Percentiles rank a stretch among this genome's conserved stretches.
Evolutionary conservation across 108 stramenopile species (phyloP).

Genomic region (Licmophora abbreviata): DNA sequence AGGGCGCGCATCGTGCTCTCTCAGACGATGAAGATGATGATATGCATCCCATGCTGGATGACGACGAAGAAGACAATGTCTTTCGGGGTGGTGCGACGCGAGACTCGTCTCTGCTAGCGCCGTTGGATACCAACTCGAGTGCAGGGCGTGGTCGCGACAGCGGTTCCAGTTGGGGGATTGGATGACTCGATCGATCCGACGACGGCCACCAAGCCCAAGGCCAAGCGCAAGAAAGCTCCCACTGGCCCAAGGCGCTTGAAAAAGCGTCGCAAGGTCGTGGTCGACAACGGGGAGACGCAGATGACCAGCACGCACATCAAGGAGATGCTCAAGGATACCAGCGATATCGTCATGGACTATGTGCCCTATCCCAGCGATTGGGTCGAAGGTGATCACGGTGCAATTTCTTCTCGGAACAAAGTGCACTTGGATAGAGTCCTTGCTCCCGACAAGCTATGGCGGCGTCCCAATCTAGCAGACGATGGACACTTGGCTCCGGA

Average conservation of each 20-base stretch:
- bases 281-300: slow-evolving; percentile 81
- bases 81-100: no score
- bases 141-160: no score
- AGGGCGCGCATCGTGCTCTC: no score
- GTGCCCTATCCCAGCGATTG: slow-evolving; percentile 46
- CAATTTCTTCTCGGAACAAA: not conserved
- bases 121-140: no score
- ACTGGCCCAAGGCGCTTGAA: slow-evolving; percentile 38
- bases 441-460: slow-evolving; percentile 32
- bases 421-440: not conserved
- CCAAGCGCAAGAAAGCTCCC: slow-evolving; percentile 11
- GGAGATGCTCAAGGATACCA: slow-evolving; percentile 61
- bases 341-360: slow-evolving; percentile 50
- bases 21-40: no score
- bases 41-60: no score
- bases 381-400: slow-evolving; percentile 33
- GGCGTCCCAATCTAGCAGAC: slow-evolving; percentile 68
- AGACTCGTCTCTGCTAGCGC: no score
- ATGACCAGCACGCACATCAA: slow-evolving; percentile 67
- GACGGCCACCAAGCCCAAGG: no score
- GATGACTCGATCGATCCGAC: no score
- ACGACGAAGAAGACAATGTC: no score
- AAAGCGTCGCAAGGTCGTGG: slow-evolving; percentile 74
- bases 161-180: no score
- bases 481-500: slow-evolving; percentile 60